phyloP scores from a whole-genome alignment of 176 grass and related monocot genomes.

The Miscanthus lutarioriparius region DNA sequence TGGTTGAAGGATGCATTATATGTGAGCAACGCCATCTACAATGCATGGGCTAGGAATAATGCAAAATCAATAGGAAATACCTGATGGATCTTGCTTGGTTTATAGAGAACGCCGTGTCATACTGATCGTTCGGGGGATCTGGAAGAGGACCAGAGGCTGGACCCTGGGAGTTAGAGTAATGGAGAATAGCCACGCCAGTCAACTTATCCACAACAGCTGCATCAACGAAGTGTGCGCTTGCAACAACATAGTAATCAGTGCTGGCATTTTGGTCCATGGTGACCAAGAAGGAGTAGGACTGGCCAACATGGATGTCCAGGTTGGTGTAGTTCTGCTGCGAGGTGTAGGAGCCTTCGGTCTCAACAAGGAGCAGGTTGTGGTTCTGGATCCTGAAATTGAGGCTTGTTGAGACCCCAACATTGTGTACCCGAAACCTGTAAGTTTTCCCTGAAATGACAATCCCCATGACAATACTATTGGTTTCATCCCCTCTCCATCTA shows the following conservation, averaged over 20 bases:
- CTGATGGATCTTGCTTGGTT: constrained; percentile 98
- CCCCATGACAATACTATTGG: background rate
- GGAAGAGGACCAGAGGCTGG: constrained; percentile 77
- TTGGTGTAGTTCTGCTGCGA: constrained; percentile 89
- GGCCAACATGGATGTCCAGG: constrained; percentile 95
- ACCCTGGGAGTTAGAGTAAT: constrained; percentile 84
- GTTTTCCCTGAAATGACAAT: constrained; percentile 66
- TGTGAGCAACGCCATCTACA: background rate
- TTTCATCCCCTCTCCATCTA: background rate
- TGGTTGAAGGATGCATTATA: background rate
- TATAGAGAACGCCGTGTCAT: constrained; percentile 78
- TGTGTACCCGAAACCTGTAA: constrained; percentile 85
- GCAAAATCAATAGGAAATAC: constrained; percentile 26
- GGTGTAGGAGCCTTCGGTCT: constrained; percentile 95
- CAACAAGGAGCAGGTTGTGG: constrained; percentile 77
- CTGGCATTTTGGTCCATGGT: constrained; percentile 91
- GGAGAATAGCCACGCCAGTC: constrained; percentile 74
- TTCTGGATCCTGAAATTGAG: constrained; percentile 94
- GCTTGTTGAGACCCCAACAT: constrained; percentile 78
- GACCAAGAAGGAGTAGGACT: constrained; percentile 88
- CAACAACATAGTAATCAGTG: constrained; percentile 83
- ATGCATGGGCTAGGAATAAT: background rate
- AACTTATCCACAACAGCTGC: constrained; percentile 48
- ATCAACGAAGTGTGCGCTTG: constrained; percentile 68
- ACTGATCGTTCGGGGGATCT: constrained; percentile 73